Conservation (phyloP, 2,329 filamentous ascomycete genomes). For the Colletotrichum theobromicola region DNA sequence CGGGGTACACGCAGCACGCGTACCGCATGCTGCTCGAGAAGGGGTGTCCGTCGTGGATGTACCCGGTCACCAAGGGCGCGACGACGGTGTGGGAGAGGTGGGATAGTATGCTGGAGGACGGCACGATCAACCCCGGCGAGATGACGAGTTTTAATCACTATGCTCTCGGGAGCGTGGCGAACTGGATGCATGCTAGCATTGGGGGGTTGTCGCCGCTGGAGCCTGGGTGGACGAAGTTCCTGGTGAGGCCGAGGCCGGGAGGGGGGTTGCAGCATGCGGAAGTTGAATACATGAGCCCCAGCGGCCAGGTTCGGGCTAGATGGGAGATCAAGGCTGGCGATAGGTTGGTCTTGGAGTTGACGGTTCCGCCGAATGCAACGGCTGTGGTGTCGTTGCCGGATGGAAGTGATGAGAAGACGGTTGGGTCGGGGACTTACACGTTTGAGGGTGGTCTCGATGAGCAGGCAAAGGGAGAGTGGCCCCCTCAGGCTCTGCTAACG, state of each 20-base stretch:
- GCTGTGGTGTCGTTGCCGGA: not conserved
- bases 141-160: constrained; percentile 60
- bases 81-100: constrained; percentile 58
- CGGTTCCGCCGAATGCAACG: not conserved
- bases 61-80: constrained; percentile 47
- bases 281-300: constrained; percentile 31
- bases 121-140: constrained; percentile 44
- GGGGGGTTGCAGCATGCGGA: constrained; percentile 37
- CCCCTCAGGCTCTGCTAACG: not conserved
- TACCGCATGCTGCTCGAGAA: constrained; percentile 55
- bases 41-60: constrained; percentile 51
- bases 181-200: constrained; percentile 49
- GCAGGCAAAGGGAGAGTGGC: not conserved
- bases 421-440: not conserved
- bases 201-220: constrained; percentile 42
- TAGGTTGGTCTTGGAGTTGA: not conserved
- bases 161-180: constrained; percentile 49
- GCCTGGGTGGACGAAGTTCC: constrained; percentile 43
- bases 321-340: constrained; percentile 26
- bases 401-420: not conserved
- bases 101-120: constrained; percentile 51
- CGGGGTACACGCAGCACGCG: constrained; percentile 32
- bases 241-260: constrained; percentile 38
- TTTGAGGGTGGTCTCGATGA: not conserved
- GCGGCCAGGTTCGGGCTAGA: constrained; percentile 29